These are phyloP conservation scores for Firmiana major DNA, from an alignment of 345 rosid genomes.

Conservation along the genomic window DNA sequence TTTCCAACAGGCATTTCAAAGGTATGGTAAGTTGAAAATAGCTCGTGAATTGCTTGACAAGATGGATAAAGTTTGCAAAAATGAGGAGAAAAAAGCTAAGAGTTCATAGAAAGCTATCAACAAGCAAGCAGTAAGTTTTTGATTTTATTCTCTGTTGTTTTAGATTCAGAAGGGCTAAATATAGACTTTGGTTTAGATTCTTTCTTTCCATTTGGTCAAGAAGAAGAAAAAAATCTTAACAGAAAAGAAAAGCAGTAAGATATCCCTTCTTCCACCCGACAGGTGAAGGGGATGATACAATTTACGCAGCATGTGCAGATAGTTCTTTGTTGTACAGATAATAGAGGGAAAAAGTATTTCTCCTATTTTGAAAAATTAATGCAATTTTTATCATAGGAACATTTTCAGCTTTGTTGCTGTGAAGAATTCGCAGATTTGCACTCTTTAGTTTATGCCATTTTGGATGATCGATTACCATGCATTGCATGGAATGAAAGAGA, in stretches of 20 bases:
- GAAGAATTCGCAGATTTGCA: no score
- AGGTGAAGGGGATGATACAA: no score
- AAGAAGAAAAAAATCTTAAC: neutral
- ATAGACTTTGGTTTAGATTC: neutral
- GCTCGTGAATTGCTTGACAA: conserved; percentile 26
- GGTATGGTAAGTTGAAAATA: conserved; percentile 21
- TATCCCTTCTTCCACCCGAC: no score
- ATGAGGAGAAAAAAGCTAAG: neutral
- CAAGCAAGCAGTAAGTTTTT: neutral
- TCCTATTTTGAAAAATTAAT: no score
- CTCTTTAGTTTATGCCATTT: no score
- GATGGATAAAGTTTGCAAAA: conserved; percentile 14
- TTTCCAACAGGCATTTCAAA: conserved; percentile 23
- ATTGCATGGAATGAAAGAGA: no score
- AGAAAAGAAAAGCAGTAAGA: neutral
- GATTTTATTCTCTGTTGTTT: neutral
- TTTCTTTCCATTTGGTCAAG: neutral
- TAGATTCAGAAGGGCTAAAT: neutral
- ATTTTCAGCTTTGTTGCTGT: no score
- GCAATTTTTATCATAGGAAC: no score
- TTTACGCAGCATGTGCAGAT: no score
- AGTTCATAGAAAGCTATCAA: neutral
- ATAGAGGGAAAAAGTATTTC: no score
- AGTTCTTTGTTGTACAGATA: no score
- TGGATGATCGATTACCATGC: no score